Evolutionary conservation across 495 filamentous ascomycete genomes (phyloP), one percentile per base, ranked within the genome.

Genomic region (Acidomyces sp.): DNA sequence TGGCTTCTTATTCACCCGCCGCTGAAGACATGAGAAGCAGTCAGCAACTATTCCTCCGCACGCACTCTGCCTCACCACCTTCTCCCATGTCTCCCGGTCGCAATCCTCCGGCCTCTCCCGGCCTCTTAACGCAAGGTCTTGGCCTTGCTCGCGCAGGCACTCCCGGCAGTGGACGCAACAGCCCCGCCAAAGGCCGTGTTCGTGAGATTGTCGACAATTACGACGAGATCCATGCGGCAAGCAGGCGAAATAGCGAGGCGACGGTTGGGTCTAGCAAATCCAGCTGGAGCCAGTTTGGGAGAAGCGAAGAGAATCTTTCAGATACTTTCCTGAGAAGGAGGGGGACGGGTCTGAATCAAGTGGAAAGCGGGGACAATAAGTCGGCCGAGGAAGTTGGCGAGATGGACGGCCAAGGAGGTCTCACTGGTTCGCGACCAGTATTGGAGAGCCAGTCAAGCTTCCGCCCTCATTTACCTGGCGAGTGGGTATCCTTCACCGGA

Each of bases 391-490:
- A 13, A 33, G 40, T 15, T 13, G 41, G 21, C 6, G 25, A 13
- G 21, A 27, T 32, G 25, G 16, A 39, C n/a, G n/a, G n/a, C n/a
- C n/a, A n/a, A n/a, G n/a, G n/a, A n/a, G n/a, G n/a, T n/a, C n/a
- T n/a, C n/a, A n/a, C n/a, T n/a, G n/a, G n/a, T n/a, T n/a, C n/a
- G 9, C 34, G 20, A 37, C 15, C 34, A 6, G 15, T 11, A 27
- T 21, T 28, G 30, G n/a, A 43, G 41, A 43, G 41, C 21, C 19
- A 25, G 22, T n/a, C 16, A 6, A 71, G 60, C 32, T 67, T 71
- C 34, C 62, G 76, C 34, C 78, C 78, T 21, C 65, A 64, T 24
- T 55, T 82, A 23, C 78, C 78, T 13, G 78, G 77, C 7, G 69
- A 65, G 34, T 81, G 76, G 78, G 71, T 73, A 23, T 71, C 75